Conservation (phyloP, 2,329 filamentous ascomycete species). For the Xylogone sp. region DNA sequence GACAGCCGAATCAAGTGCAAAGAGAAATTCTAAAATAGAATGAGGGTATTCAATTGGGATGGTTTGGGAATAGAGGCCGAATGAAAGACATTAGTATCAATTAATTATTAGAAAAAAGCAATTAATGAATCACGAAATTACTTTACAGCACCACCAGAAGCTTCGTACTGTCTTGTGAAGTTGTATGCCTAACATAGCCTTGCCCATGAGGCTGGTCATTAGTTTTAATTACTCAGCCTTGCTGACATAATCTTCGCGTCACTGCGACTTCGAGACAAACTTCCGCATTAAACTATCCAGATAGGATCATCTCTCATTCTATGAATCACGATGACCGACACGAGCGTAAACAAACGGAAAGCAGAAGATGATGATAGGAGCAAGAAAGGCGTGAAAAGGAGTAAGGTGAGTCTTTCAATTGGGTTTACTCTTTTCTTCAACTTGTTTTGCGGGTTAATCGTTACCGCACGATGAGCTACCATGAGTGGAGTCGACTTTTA, state of each 20-base stretch:
- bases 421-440: not conserved
- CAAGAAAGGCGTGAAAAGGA: slow-evolving; percentile 17
- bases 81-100: no score
- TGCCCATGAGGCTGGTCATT: not conserved
- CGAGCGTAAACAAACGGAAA: slow-evolving; percentile 19
- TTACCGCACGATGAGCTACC: no score
- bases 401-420: slow-evolving; percentile 18
- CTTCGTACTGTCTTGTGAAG: no score
- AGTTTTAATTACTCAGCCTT: no score
- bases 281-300: not conserved
- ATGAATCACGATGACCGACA: slow-evolving; percentile 17
- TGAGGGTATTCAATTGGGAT: not conserved
- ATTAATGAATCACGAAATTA: no score
- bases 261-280: not conserved
- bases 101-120: no score
- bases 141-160: no score
- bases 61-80: not conserved
- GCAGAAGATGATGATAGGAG: slow-evolving; percentile 12
- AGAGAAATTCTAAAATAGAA: slow-evolving; percentile 51
- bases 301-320: not conserved
- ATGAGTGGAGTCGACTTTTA: no score
- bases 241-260: not conserved
- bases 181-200: not conserved
- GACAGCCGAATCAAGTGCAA: slow-evolving; percentile 68
- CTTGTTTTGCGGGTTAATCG: no score